Percentiles rank a stretch among this genome's conserved stretches.
These are phyloP conservation scores for Pisolithus sp. DNA, from an alignment of 768 basidiomycete genomes.

Conservation along the genomic window DNA sequence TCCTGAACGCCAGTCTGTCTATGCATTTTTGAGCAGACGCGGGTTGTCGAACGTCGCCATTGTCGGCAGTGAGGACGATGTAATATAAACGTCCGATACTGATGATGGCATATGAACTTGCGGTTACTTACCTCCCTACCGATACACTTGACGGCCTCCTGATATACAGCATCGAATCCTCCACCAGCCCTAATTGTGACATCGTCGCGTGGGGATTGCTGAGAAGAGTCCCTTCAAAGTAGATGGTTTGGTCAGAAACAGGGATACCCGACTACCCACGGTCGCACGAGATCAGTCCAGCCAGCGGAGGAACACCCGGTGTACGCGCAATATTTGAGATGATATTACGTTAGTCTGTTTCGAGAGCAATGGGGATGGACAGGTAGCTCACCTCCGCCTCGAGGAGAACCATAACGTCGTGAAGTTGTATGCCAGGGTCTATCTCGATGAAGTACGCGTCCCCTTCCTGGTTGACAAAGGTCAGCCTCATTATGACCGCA, in stretches of 20 bases:
- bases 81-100: too few relatives aligned
- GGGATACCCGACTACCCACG: conserved; percentile 65
- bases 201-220: conserved; percentile 63
- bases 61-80: background rate
- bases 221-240: conserved; percentile 60
- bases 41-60: background rate
- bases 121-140: background rate
- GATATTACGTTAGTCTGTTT: too few relatives aligned
- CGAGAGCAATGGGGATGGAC: background rate
- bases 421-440: conserved; percentile 84
- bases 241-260: conserved; percentile 64
- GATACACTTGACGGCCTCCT: conserved; percentile 49
- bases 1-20: conserved; percentile 62
- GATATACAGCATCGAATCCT: conserved; percentile 61
- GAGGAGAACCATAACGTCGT: conserved; percentile 89
- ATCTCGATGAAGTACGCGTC: conserved; percentile 70
- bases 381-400: conserved; percentile 79
- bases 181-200: conserved; percentile 50
- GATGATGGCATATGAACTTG: background rate
- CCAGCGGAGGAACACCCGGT: background rate
- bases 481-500: conserved; percentile 51
- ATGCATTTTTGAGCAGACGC: background rate
- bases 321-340: too few relatives aligned
- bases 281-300: background rate
- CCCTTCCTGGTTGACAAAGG: conserved; percentile 65